These are phyloP conservation scores for Tricholomella constricta DNA, from an alignment of 768 basidiomycete species.

Conservation along the genomic window DNA sequence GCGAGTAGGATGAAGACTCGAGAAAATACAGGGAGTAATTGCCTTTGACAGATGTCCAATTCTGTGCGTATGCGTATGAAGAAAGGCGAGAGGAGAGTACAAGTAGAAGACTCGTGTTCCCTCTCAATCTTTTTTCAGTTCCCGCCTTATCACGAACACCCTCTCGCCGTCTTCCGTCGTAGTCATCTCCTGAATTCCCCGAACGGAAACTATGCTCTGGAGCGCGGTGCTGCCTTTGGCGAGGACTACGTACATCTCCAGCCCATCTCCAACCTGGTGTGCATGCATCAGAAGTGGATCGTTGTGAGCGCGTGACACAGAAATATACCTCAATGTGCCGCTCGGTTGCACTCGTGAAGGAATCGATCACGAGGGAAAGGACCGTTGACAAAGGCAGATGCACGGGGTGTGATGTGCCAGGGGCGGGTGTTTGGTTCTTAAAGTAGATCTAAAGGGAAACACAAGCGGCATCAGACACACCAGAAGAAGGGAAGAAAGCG, in stretches of 20 bases:
- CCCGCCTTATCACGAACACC: constrained; percentile 72
- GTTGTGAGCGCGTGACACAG: constrained; percentile 12
- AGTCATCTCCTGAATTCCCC: constrained; percentile 66
- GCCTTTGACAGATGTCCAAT: constrained; percentile 17
- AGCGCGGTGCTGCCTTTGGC: constrained; percentile 60
- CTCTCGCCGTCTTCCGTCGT: constrained; percentile 66
- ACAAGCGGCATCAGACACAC: constrained; percentile 23
- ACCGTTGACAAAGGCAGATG: constrained; percentile 84
- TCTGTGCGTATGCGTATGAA: constrained; percentile 18
- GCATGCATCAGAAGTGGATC: constrained; percentile 12
- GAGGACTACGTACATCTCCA: constrained; percentile 89
- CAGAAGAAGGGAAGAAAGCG: constrained; percentile 17
- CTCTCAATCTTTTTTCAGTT: constrained; percentile 79
- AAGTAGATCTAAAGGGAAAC: constrained; percentile 80
- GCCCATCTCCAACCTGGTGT: constrained; percentile 86
- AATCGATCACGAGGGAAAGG: constrained; percentile 87
- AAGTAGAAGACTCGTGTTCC: constrained; percentile 6
- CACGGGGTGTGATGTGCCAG: constrained; percentile 71
- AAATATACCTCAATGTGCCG: constrained; percentile 89
- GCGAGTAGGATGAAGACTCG: background rate
- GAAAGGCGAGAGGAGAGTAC: constrained; percentile 10
- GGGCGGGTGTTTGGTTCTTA: constrained; percentile 86
- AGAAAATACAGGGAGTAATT: constrained; percentile 9
- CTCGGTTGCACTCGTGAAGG: constrained; percentile 96
- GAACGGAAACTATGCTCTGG: constrained; percentile 56